Evolutionary conservation across 1,284 basidiomycete genomes (phyloP).

Genomic region (Vanrija humicola): DNA sequence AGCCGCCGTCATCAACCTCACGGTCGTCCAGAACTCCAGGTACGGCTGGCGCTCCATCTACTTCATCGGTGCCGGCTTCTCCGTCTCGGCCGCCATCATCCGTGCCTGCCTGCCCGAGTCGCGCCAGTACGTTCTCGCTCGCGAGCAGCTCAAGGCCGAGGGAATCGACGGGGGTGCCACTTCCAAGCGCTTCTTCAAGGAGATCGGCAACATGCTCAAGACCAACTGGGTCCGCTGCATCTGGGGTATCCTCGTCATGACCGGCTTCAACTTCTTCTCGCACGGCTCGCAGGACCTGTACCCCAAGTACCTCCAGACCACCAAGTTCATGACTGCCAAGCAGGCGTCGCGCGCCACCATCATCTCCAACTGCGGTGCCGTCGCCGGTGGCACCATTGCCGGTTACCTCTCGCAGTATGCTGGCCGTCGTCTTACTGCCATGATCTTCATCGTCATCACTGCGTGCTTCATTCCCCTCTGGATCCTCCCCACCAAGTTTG

Average conservation of each 20-base stretch:
- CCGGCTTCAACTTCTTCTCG: constrained; percentile 81
- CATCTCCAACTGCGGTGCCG: constrained; percentile 65
- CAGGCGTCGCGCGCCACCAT: constrained; percentile 81
- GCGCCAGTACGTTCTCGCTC: constrained; percentile 59
- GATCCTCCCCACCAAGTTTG: constrained; percentile 64
- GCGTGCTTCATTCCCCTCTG: constrained; percentile 59
- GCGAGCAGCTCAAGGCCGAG: constrained; percentile 41
- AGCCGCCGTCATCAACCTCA: constrained; percentile 69
- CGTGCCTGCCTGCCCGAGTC: constrained; percentile 76
- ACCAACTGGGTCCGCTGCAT: constrained; percentile 76
- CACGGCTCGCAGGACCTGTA: constrained; percentile 68
- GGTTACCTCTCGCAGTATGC: constrained; percentile 78
- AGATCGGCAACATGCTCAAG: constrained; percentile 70
- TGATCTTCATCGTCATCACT: constrained; percentile 32
- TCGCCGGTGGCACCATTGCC: constrained; percentile 70
- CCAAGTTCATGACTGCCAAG: constrained; percentile 51
- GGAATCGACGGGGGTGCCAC: constrained; percentile 51
- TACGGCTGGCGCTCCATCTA: constrained; percentile 54
- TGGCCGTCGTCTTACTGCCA: constrained; percentile 62
- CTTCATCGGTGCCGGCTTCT: constrained; percentile 62
- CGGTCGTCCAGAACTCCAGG: constrained; percentile 43
- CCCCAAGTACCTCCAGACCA: constrained; percentile 66
- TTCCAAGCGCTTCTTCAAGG: constrained; percentile 67
- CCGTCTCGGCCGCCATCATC: constrained; percentile 67
- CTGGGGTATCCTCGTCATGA: constrained; percentile 61